Conservation (phyloP, 805 yeast species). For the Myxozyma sirexii region DNA sequence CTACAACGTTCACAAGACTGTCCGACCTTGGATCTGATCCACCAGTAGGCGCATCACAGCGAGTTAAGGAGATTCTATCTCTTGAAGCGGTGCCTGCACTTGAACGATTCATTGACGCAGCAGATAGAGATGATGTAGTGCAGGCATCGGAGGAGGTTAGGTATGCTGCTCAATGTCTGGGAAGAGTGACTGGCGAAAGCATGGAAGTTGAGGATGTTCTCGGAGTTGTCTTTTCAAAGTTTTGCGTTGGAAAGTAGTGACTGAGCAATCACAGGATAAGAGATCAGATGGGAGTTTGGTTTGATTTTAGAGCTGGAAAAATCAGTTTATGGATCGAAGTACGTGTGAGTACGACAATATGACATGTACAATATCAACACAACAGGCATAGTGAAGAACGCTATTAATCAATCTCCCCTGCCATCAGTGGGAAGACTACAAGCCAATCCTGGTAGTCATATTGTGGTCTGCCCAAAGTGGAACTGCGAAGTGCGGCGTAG, state of each 20-base stretch:
- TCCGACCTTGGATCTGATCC: constrained; percentile 53
- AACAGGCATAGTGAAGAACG: too few relatives aligned
- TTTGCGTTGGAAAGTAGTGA: constrained; percentile 85
- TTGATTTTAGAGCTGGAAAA: too few relatives aligned
- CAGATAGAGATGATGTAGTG: constrained; percentile 61
- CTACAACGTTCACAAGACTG: constrained; percentile 51
- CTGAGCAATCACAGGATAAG: too few relatives aligned
- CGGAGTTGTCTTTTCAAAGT: constrained; percentile 86
- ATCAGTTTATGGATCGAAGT: too few relatives aligned
- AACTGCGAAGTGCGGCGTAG: too few relatives aligned
- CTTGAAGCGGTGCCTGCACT: constrained; percentile 79
- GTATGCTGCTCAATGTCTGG: constrained; percentile 80
- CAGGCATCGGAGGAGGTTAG: constrained; percentile 76
- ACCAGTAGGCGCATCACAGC: constrained; percentile 71
- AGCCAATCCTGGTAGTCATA: too few relatives aligned
- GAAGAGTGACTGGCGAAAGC: constrained; percentile 86
- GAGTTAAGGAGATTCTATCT: constrained; percentile 73
- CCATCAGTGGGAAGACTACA: too few relatives aligned
- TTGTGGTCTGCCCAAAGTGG: too few relatives aligned
- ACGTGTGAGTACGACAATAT: too few relatives aligned
- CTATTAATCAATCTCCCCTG: too few relatives aligned
- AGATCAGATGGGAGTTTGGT: too few relatives aligned
- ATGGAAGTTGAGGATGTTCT: constrained; percentile 88
- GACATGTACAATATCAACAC: too few relatives aligned
- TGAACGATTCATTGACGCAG: constrained; percentile 55